A percentile compares a stretch with the other conserved stretches of the same genome.
phyloP scores from a whole-genome alignment of 2,329 filamentous ascomycete genomes.

The Phialophora macrospora region DNA sequence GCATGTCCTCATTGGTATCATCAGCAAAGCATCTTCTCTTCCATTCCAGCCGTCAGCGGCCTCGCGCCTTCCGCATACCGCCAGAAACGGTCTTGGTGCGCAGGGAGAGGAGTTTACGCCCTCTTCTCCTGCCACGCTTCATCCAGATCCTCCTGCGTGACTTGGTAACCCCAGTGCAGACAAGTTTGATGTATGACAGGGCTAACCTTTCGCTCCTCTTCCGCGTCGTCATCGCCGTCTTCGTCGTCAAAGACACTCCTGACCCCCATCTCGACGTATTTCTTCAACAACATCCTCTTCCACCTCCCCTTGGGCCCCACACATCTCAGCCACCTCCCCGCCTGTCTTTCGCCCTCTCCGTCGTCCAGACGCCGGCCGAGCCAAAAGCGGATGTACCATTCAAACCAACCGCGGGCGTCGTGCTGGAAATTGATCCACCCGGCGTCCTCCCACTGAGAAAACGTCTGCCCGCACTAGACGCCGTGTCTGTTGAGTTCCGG shows the following conservation, averaged over 20 bases:
- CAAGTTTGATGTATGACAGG: conserved; percentile 63
- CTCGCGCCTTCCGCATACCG: background rate
- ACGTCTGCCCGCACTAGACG: conserved; percentile 59
- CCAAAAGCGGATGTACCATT: conserved; percentile 62
- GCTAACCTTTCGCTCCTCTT: conserved; percentile 48
- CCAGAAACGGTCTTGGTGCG: background rate
- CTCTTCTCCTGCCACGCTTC: conserved; percentile 48
- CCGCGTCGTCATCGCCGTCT: conserved; percentile 18
- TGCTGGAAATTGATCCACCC: conserved; percentile 61
- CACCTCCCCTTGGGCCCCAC: conserved; percentile 58
- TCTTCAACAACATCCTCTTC: conserved; percentile 58
- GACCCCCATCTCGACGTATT: conserved; percentile 56
- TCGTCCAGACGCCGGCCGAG: conserved; percentile 57
- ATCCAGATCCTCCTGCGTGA: conserved; percentile 57
- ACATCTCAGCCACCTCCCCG: conserved; percentile 59
- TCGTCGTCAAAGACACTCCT: conserved; percentile 53
- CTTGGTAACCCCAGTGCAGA: conserved; percentile 61
- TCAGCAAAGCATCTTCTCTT: background rate
- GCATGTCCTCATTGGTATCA: background rate
- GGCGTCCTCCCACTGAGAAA: conserved; percentile 61
- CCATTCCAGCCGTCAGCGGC: background rate
- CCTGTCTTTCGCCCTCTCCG: conserved; percentile 59
- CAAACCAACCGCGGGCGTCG: conserved; percentile 62
- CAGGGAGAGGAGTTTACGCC: background rate
- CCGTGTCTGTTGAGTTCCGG: conserved; percentile 59